Evolutionary conservation across 2,329 filamentous ascomycete species (phyloP).

Genomic region (Falciphora oryzae): DNA sequence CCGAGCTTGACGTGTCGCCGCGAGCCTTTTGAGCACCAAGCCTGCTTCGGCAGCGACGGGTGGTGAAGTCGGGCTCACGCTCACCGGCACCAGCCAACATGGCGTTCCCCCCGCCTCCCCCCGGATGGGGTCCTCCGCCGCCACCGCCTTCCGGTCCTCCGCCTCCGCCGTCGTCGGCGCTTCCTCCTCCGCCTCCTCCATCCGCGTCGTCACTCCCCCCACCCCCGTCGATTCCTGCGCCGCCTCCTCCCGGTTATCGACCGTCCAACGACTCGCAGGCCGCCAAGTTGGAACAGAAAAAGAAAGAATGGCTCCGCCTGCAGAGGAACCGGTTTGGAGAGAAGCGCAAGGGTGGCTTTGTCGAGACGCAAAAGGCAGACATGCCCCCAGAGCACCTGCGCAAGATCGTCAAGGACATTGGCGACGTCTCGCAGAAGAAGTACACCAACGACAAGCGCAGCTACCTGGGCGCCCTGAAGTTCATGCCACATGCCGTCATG

Average conservation of each 20-base stretch:
- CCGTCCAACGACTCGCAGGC: slow-evolving; percentile 76
- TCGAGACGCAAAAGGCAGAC: slow-evolving; percentile 96
- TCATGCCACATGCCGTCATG: slow-evolving; percentile 97
- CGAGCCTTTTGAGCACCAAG: neutral
- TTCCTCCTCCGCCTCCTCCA: slow-evolving; percentile 35
- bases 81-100: slow-evolving; percentile 31
- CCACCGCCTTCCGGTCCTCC: slow-evolving; percentile 41
- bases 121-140: slow-evolving; percentile 47
- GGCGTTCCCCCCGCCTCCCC: slow-evolving; percentile 44
- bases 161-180: slow-evolving; percentile 37
- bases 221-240: slow-evolving; percentile 52
- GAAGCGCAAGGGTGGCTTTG: slow-evolving; percentile 92
- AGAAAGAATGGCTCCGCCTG: slow-evolving; percentile 93
- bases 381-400: slow-evolving; percentile 98
- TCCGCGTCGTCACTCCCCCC: slow-evolving; percentile 46
- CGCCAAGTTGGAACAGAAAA: slow-evolving; percentile 97
- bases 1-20: neutral
- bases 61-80: slow-evolving; percentile 10
- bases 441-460: slow-evolving; percentile 98
- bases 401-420: slow-evolving; percentile 97
- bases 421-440: slow-evolving; percentile 98
- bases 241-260: slow-evolving; percentile 80
- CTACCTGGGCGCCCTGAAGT: slow-evolving; percentile 94
- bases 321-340: slow-evolving; percentile 93
- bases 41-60: slow-evolving; percentile 7